Evolutionary conservation across 768 basidiomycete genomes (phyloP), one percentile per base, ranked within the genome.

Genomic region (Psilocybe cubensis): DNA sequence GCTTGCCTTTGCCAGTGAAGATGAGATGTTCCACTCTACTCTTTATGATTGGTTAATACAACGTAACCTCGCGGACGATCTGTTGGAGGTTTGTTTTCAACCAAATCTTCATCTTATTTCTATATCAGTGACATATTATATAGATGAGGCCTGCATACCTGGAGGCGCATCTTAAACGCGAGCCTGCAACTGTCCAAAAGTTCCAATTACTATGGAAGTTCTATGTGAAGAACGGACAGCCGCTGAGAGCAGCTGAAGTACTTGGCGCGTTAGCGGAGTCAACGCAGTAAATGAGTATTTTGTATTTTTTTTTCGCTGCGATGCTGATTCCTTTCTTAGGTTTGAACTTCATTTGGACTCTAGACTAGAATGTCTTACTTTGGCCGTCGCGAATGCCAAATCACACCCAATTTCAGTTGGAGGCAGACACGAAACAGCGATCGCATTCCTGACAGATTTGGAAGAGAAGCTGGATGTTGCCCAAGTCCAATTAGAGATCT

Each of bases 401-500:
- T 96, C 96, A 14, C 93, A 96, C 68, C 90, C 92, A 1, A 83
- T 92, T 8, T 88, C 93, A 18, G 79, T 83, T 17, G 82, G 85
- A 27, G 89, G 90, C 9, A 80, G 84, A 56, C 90, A 94, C 63
- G 92, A 95, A 69, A 89, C 88, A 27, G 92, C 93, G n/a, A 93
- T 98, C 48, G 89, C 92, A 48, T 97, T 98, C 78, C 82, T 96
- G n/a, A 93, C 90, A 0, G 90, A 92, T 63, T 79, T 97, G 18
- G 96, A 98, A 76, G 97, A 99, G 72, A 94, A 95, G 69, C 83
- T 98, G 11, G 97, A 99, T 42, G 97, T 99, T 23, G 92, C 95
- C 5, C 91, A 96, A 73, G 94, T 98, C 8, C 97, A 99, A 68
- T 76, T 96, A n/a, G 96, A 98, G 71, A 83, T 97, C 45, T 91